These are phyloP conservation scores for Cystobasidium onofrii DNA, from an alignment of 768 basidiomycete genomes.

Conservation along the genomic window DNA sequence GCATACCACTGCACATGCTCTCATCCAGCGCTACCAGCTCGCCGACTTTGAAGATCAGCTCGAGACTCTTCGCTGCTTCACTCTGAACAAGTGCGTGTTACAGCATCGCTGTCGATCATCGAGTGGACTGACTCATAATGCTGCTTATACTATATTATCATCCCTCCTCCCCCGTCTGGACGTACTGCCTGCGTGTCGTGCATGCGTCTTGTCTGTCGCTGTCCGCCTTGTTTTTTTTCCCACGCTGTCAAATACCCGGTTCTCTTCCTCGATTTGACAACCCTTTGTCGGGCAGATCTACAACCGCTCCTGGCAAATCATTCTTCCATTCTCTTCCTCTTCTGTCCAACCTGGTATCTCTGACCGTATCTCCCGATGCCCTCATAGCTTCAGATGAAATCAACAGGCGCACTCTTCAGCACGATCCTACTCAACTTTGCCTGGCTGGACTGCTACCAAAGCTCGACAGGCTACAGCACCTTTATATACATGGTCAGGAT, in stretches of 20 bases:
- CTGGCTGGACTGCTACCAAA: background rate
- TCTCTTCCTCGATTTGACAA: background rate
- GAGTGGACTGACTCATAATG: too few species aligned
- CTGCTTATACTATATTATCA: too few species aligned
- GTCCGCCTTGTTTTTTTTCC: background rate
- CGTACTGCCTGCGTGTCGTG: too few species aligned
- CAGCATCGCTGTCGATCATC: background rate
- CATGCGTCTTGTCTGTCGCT: background rate
- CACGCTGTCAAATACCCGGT: background rate
- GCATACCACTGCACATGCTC: background rate
- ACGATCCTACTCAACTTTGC: background rate
- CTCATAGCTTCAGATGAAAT: background rate
- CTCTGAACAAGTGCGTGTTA: background rate
- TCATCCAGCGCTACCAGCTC: background rate
- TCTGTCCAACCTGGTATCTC: background rate
- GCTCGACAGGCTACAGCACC: background rate
- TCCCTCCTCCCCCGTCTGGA: too few species aligned
- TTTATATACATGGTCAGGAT: slow-evolving; percentile 23
- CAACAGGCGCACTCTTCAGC: background rate
- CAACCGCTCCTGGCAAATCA: background rate
- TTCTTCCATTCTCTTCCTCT: background rate
- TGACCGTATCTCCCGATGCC: background rate
- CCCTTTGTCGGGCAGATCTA: background rate
- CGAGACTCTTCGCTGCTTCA: background rate
- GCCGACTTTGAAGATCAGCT: background rate